Conservation (phyloP, 306 rosid species). For the Argentina anserina region DNA sequence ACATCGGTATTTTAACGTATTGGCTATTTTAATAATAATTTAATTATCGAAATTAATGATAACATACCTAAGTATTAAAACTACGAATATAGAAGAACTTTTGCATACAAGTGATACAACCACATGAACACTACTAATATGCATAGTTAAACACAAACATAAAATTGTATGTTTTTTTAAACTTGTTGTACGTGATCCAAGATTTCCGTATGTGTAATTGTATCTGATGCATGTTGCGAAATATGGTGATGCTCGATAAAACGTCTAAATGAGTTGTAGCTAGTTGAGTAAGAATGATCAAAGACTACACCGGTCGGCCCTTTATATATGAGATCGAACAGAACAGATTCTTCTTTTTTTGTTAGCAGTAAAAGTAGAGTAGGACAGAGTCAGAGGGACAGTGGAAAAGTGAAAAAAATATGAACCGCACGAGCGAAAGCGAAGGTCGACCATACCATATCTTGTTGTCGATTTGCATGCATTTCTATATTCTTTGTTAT, state of each 20-base stretch:
- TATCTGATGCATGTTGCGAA: background rate
- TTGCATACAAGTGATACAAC: too few species aligned
- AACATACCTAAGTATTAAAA: too few species aligned
- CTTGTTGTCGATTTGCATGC: background rate
- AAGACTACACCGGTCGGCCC: background rate
- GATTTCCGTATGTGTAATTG: background rate
- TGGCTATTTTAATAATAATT: too few species aligned
- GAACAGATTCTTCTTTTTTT: too few species aligned
- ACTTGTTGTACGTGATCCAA: too few species aligned
- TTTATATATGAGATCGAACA: too few species aligned
- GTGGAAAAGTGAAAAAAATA: background rate
- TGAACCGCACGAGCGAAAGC: conserved; percentile 10
- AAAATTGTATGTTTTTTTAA: too few species aligned
- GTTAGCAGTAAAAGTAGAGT: conserved; percentile 1
- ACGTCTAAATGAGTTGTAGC: background rate
- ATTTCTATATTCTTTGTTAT: background rate
- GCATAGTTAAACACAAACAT: too few species aligned
- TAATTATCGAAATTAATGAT: too few species aligned
- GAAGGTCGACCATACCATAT: background rate
- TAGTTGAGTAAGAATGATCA: background rate
- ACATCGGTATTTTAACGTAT: too few species aligned
- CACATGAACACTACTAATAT: too few species aligned
- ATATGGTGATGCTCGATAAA: background rate
- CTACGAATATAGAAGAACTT: too few species aligned
- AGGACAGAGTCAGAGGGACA: background rate